Conservation (phyloP, 208 protist genomes). For the Leishmania arabica region DNA sequence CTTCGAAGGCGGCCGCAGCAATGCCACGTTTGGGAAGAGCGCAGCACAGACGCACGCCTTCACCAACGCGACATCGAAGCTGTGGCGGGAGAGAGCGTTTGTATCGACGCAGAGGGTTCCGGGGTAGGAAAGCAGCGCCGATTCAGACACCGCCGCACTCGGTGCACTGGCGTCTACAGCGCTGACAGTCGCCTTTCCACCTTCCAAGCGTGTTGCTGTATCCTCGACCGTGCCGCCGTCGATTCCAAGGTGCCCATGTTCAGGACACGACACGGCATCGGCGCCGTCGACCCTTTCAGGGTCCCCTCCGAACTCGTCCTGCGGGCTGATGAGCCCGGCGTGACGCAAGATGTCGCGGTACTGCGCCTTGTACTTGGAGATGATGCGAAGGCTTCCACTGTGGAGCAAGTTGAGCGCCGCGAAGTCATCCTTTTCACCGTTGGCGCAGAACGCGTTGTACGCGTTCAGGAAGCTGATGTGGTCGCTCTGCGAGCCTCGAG, state of each 20-base stretch:
- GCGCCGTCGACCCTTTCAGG: neutral
- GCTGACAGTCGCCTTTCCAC: neutral
- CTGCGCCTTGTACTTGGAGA: conserved; percentile 88
- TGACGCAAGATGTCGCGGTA: conserved; percentile 76
- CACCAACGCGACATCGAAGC: conserved; percentile 71
- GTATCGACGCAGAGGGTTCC: conserved; percentile 61
- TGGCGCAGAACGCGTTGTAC: conserved; percentile 78
- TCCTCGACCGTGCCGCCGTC: neutral
- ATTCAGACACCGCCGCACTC: neutral
- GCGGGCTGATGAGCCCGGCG: conserved; percentile 48
- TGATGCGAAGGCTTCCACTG: conserved; percentile 54
- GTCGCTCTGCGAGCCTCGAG: conserved; percentile 77
- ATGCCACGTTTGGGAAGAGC: conserved; percentile 86
- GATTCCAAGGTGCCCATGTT: neutral
- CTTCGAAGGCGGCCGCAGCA: conserved; percentile 52
- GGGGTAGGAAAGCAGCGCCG: conserved; percentile 8
- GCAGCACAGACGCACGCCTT: conserved; percentile 84
- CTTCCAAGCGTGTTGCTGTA: neutral
- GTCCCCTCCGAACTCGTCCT: neutral
- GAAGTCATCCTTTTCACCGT: conserved; percentile 43
- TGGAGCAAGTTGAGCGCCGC: conserved; percentile 62
- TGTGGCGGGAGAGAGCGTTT: conserved; percentile 60
- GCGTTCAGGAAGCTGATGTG: conserved; percentile 86
- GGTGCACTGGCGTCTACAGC: neutral
- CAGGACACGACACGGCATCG: neutral